Conservation (phyloP, 2,329 filamentous ascomycete species). For the Alternaria conjuncta region DNA sequence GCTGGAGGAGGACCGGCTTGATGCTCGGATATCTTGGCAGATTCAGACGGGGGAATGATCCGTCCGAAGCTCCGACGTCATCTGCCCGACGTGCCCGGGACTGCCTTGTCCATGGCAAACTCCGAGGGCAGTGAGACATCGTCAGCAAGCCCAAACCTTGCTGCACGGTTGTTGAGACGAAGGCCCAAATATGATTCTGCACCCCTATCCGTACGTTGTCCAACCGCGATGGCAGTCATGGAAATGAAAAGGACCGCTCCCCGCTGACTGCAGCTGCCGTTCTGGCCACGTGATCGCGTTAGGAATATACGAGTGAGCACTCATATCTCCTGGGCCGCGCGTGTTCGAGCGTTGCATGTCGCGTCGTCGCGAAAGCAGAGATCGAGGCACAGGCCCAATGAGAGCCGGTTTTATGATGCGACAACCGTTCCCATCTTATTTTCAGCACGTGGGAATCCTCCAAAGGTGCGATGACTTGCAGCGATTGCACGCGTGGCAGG, state of each 20-base stretch:
- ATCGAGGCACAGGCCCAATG: not conserved
- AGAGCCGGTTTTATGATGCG: not conserved
- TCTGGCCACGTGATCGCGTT: not conserved
- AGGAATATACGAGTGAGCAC: not conserved
- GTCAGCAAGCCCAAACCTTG: not conserved
- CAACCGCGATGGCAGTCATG: not conserved
- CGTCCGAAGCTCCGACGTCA: constrained; percentile 5
- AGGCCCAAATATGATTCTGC: not conserved
- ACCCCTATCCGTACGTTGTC: not conserved
- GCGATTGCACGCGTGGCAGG: not conserved
- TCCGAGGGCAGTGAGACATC: not conserved
- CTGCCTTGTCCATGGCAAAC: not conserved
- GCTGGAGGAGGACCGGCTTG: constrained; percentile 3
- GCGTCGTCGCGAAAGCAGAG: not conserved
- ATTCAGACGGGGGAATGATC: not conserved
- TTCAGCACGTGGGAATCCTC: not conserved
- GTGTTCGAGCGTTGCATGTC: not conserved
- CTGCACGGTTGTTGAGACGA: not conserved
- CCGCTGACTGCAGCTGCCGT: not conserved
- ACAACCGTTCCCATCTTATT: not conserved
- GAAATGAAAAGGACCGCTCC: not conserved
- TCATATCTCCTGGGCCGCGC: not conserved
- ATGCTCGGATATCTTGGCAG: constrained; percentile 11
- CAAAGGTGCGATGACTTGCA: not conserved
- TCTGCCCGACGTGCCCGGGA: not conserved